Evolutionary conservation across 495 filamentous ascomycete species (phyloP), one percentile per base, ranked within the genome.

Genomic region (Thermochaetoides thermophila): DNA sequence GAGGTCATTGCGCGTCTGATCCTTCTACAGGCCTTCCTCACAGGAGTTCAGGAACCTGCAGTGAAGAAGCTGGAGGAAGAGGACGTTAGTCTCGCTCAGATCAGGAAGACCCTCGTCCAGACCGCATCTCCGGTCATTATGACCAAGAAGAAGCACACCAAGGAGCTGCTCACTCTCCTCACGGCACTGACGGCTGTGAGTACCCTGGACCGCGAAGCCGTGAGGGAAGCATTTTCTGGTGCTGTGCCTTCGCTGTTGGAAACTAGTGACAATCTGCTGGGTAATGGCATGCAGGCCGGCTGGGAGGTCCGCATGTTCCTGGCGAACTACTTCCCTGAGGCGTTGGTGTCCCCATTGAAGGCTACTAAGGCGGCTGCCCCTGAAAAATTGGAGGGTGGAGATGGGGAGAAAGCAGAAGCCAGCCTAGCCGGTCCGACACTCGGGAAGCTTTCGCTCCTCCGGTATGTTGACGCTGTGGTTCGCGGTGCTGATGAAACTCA

Each of bases 261-360:
- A 28, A 32, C 37, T n/a, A 46, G 55, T 39, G 26, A 48, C 10
- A 37, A 32, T n/a, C 43, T 48, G n/a, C 31, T 56, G 6, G 42
- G 45, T 5, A 44, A 43, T 17, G 42, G 45, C 1, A n/a, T 40
- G 14, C 31, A 48, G 14, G 27, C 40, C 20, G 56, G 55, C 11
- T 62, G 60, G 60, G 53, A 60, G 34, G 23, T 61, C 2, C 52
- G 50, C 17, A 50, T 37, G 22, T 65, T 62, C 34, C 36, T 65
- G 15, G 38, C 53, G 2, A 46, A 40, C 25, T 45, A 57, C 28
- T 48, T 51, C 27, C 29, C 32, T 1, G 37, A 48, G 11, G 26
- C 39, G 1, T 21, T 49, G 3, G 34, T 10, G 7, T 35, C 34
- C 0, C 43, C 49, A 0, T 32, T 55, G 14, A 38, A 44, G 22